Conservation (phyloP, 2,329 filamentous ascomycete genomes). For the Monilinia polystroma region DNA sequence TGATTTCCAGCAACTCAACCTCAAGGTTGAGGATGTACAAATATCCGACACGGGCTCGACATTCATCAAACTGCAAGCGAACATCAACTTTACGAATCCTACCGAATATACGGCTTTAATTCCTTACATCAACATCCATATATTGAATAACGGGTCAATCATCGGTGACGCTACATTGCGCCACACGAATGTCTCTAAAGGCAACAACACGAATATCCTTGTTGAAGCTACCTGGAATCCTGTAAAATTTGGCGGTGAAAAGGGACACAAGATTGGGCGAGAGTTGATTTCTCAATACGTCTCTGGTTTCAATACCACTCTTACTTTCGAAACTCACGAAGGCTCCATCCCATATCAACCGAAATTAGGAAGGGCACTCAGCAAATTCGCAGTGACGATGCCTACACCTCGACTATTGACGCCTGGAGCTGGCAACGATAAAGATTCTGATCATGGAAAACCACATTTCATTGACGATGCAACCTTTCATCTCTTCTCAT, state of each 20-base stretch:
- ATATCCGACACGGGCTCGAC: constrained; percentile 71
- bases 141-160: constrained; percentile 70
- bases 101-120: constrained; percentile 80
- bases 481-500: constrained; percentile 82
- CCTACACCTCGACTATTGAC: constrained; percentile 65
- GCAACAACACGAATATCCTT: constrained; percentile 68
- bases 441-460: constrained; percentile 45
- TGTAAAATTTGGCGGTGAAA: constrained; percentile 56
- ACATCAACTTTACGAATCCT: constrained; percentile 84
- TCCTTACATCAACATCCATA: constrained; percentile 75
- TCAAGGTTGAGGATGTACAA: constrained; percentile 68
- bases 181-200: constrained; percentile 62
- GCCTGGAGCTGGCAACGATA: constrained; percentile 45
- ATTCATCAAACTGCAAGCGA: constrained; percentile 68
- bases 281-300: constrained; percentile 82
- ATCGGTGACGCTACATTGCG: constrained; percentile 72
- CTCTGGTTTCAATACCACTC: constrained; percentile 80
- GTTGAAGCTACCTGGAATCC: constrained; percentile 77
- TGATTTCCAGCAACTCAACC: constrained; percentile 49
- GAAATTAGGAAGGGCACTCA: constrained; percentile 68
- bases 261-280: constrained; percentile 61
- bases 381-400: constrained; percentile 68
- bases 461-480: constrained; percentile 79
- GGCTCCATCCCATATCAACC: constrained; percentile 73
- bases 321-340: constrained; percentile 71